A percentile compares a stretch with the other conserved stretches of the same genome.
phyloP scores from a whole-genome alignment of 2,329 filamentous ascomycete species.

The Nothomitra cinnamomea region DNA sequence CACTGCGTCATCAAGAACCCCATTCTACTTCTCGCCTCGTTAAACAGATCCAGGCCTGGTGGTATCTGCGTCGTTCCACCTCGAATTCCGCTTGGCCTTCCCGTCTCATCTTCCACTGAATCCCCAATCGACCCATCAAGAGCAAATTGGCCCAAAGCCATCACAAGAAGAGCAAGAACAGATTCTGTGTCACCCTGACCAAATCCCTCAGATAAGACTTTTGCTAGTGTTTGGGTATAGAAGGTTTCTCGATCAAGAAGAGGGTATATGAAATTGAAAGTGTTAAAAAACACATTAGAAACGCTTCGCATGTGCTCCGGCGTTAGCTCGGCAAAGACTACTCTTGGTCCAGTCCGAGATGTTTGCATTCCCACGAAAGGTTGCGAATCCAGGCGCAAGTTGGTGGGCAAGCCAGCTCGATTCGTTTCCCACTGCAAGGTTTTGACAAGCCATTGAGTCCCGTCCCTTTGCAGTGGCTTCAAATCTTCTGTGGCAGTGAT shows the following conservation, averaged over 20 bases:
- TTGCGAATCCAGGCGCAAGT: neutral
- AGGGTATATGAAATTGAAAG: slow-evolving; percentile 40
- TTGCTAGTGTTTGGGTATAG: slow-evolving; percentile 27
- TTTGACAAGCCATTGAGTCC: slow-evolving; percentile 13
- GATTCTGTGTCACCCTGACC: slow-evolving; percentile 30
- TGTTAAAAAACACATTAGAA: slow-evolving; percentile 39
- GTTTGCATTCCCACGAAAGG: neutral
- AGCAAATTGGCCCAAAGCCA: slow-evolving; percentile 41
- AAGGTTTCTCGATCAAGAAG: slow-evolving; percentile 41
- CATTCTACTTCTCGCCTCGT: slow-evolving; percentile 42
- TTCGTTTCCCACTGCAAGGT: slow-evolving; percentile 15
- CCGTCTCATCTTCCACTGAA: slow-evolving; percentile 28
- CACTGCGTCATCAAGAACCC: slow-evolving; percentile 39
- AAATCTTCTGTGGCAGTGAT: slow-evolving; percentile 16
- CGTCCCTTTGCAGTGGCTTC: slow-evolving; percentile 1
- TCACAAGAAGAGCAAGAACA: slow-evolving; percentile 37
- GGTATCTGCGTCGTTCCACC: slow-evolving; percentile 33
- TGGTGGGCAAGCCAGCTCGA: neutral
- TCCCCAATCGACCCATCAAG: slow-evolving; percentile 31
- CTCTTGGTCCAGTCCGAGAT: neutral
- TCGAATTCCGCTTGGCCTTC: slow-evolving; percentile 33
- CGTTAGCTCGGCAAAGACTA: slow-evolving; percentile 22
- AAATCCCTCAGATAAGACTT: slow-evolving; percentile 32
- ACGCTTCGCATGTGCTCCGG: slow-evolving; percentile 34
- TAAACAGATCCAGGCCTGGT: slow-evolving; percentile 42